A percentile compares a stretch with the other conserved stretches of the same genome.
Evolutionary conservation across 2,329 filamentous ascomycete species (phyloP).

Genomic region (Diaporthe aspalathi): DNA sequence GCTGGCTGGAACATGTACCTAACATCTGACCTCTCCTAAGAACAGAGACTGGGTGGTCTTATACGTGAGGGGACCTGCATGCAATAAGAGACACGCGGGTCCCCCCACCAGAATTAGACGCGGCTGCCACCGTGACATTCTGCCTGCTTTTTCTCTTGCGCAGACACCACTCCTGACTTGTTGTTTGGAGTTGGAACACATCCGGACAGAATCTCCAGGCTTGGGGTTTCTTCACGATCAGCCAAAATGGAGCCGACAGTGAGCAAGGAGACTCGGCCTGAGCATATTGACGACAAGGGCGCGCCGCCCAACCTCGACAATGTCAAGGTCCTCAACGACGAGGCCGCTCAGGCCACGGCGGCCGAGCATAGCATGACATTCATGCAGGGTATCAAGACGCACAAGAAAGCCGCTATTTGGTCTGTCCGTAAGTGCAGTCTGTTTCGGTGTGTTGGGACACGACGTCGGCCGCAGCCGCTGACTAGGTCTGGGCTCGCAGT

Average conservation of each 20-base stretch:
- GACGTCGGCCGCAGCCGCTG: background rate
- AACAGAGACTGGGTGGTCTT: background rate
- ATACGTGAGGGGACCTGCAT: constrained; percentile 6
- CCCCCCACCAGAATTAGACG: constrained; percentile 6
- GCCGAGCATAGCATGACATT: constrained; percentile 53
- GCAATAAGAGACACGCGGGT: constrained; percentile 30
- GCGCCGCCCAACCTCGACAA: constrained; percentile 46
- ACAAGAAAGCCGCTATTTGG: constrained; percentile 55
- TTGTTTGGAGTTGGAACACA: background rate
- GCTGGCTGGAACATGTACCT: background rate
- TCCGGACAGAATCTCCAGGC: background rate
- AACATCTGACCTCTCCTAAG: background rate
- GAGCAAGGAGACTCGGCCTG: constrained; percentile 35
- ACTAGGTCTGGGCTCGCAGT: constrained; percentile 41
- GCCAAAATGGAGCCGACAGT: constrained; percentile 34
- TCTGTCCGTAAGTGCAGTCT: constrained; percentile 49
- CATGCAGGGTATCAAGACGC: constrained; percentile 52
- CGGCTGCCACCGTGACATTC: constrained; percentile 37
- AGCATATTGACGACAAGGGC: constrained; percentile 43
- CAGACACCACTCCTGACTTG: background rate
- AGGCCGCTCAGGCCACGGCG: constrained; percentile 51
- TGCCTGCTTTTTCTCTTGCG: background rate
- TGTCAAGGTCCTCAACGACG: constrained; percentile 51
- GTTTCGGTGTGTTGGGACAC: background rate
- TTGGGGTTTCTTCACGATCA: background rate